Percentiles rank a stretch among this genome's conserved stretches.
Conservation (phyloP, 306 rosid genomes). For the Fragaria iinumae region DNA sequence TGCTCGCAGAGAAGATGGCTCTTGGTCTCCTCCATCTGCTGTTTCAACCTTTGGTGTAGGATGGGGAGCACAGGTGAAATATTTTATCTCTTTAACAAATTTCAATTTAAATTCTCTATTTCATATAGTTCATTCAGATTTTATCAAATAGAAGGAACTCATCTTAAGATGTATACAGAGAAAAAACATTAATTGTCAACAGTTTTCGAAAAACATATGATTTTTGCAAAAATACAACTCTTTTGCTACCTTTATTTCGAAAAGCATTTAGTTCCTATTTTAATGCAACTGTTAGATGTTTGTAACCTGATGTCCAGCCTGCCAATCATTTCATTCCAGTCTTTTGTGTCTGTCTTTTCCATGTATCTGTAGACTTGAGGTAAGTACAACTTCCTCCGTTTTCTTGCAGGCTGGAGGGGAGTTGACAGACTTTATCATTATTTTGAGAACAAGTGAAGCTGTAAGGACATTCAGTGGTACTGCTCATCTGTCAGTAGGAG, state of each 20-base stretch:
- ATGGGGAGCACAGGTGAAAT: slow-evolving; percentile 94
- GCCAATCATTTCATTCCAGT: not conserved
- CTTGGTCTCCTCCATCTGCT: slow-evolving; percentile 99
- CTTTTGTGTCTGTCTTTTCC: slow-evolving; percentile 1
- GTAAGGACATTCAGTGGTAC: slow-evolving; percentile 81
- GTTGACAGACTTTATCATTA: slow-evolving; percentile 83
- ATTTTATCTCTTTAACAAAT: slow-evolving; percentile 20
- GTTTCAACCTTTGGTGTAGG: slow-evolving; percentile 82
- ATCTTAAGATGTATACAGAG: not conserved
- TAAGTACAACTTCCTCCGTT: not conserved
- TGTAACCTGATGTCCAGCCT: not conserved
- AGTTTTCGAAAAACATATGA: not conserved
- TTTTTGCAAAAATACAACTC: not conserved
- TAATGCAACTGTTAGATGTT: not conserved
- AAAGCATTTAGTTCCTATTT: not conserved
- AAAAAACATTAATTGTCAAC: not conserved
- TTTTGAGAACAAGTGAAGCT: slow-evolving; percentile 77
- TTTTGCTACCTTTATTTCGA: not conserved
- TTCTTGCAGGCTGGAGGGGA: slow-evolving; percentile 86
- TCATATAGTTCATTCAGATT: not conserved
- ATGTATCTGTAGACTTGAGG: slow-evolving; percentile 21
- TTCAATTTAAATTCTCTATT: not conserved
- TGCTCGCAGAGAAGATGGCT: slow-evolving; percentile 91
- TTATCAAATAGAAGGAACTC: not conserved
- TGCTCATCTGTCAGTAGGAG: slow-evolving; percentile 80